Conservation (phyloP, 2,329 filamentous ascomycete species). For the Botryotinia globosa region DNA sequence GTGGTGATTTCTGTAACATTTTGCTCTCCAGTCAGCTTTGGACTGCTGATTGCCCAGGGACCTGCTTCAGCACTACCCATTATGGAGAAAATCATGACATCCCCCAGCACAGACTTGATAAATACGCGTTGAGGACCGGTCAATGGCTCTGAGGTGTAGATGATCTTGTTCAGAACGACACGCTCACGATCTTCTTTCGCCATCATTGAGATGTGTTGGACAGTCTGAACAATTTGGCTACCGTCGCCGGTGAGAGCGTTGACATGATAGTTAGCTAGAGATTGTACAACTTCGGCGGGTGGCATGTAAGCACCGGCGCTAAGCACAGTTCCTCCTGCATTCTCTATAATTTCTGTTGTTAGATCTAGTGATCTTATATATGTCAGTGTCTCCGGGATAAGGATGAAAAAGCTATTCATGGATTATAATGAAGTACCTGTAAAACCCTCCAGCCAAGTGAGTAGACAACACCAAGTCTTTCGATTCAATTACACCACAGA, state of each 20-base stretch:
- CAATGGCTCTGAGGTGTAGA: constrained; percentile 9
- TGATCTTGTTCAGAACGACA: constrained; percentile 5
- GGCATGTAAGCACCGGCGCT: constrained; percentile 2
- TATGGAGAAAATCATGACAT: not conserved
- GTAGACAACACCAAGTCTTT: not conserved
- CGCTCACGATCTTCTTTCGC: not conserved
- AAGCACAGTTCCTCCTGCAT: constrained; percentile 1
- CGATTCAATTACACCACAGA: not conserved
- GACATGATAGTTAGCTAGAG: not conserved
- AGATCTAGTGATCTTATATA: not conserved
- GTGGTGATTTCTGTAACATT: not conserved
- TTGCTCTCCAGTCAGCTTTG: not conserved
- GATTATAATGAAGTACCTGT: not conserved
- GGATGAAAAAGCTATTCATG: not conserved
- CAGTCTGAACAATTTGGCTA: not conserved
- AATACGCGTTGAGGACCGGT: not conserved
- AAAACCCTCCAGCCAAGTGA: constrained; percentile 7
- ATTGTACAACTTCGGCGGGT: not conserved
- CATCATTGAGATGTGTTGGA: not conserved
- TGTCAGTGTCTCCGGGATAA: not conserved
- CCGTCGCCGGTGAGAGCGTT: constrained; percentile 5
- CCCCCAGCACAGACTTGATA: not conserved
- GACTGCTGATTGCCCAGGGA: constrained; percentile 9
- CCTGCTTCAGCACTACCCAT: constrained; percentile 9
- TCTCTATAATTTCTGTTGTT: not conserved